Evolutionary conservation across 1,284 basidiomycete genomes (phyloP).

Genomic region (Pascua guehoae): DNA sequence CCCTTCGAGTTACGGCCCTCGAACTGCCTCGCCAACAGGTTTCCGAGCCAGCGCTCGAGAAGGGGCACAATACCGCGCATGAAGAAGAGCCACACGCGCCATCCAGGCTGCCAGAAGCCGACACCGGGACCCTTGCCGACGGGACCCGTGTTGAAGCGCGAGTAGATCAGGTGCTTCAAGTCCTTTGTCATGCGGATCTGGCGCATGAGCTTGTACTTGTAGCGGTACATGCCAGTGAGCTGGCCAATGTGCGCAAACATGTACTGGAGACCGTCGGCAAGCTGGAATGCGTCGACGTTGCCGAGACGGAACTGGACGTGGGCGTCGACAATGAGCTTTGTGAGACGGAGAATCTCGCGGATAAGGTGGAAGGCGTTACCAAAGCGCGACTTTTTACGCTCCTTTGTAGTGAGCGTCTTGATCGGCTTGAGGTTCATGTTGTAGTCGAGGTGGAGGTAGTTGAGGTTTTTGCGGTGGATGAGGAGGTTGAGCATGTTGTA

Average conservation of each 20-base stretch:
- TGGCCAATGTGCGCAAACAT: slow-evolving; percentile 97
- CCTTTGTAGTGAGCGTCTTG: slow-evolving; percentile 98
- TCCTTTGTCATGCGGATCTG: slow-evolving; percentile 99
- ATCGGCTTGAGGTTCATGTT: slow-evolving; percentile 72
- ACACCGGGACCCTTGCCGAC: slow-evolving; percentile 99
- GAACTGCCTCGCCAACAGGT: slow-evolving; percentile 95
- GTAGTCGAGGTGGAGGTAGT: slow-evolving; percentile 64
- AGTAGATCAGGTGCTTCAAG: slow-evolving; percentile 83
- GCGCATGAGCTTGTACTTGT: slow-evolving; percentile 95
- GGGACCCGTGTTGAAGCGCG: slow-evolving; percentile 90
- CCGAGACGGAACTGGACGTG: slow-evolving; percentile 98
- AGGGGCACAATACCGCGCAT: slow-evolving; percentile 98
- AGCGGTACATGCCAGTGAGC: slow-evolving; percentile 97
- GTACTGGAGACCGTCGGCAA: slow-evolving; percentile 97
- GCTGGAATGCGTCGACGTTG: slow-evolving; percentile 98
- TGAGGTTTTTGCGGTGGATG: slow-evolving; percentile 99
- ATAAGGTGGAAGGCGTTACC: slow-evolving; percentile 98
- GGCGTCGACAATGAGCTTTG: slow-evolving; percentile 97
- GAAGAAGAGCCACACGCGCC: slow-evolving; percentile 99
- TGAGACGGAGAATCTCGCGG: slow-evolving; percentile 93
- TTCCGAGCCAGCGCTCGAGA: slow-evolving; percentile 95
- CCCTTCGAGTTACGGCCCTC: slow-evolving; percentile 96
- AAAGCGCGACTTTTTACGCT: slow-evolving; percentile 99
- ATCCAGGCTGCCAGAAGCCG: slow-evolving; percentile 99
- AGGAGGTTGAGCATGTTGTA: slow-evolving; percentile 99